These are phyloP conservation scores for Metschnikowia continentalis DNA, from an alignment of 805 yeast species.

Conservation along the genomic window DNA sequence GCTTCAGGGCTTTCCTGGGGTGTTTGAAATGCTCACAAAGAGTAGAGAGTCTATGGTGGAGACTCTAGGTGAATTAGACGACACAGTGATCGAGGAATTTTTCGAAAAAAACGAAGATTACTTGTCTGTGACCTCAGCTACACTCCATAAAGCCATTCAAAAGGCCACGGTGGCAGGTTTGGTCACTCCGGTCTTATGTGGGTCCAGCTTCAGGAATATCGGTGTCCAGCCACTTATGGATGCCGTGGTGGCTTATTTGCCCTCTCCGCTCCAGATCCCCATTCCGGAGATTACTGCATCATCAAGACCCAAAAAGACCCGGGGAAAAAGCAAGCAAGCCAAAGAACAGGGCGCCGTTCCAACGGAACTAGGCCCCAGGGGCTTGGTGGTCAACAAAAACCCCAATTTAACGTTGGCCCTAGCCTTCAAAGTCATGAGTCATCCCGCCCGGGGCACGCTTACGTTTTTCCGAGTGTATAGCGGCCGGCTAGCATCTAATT, in stretches of 20 bases:
- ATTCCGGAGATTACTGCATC: conserved; percentile 48
- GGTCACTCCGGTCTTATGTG: conserved; percentile 82
- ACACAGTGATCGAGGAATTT: conserved; percentile 68
- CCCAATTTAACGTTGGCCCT: conserved; percentile 68
- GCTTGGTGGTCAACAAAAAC: conserved; percentile 52
- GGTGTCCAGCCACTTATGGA: conserved; percentile 88
- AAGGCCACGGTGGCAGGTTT: conserved; percentile 53
- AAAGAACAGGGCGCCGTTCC: conserved; percentile 22
- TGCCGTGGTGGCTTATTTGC: conserved; percentile 71
- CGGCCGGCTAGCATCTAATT: conserved; percentile 64
- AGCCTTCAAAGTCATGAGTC: conserved; percentile 89
- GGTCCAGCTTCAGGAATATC: conserved; percentile 85
- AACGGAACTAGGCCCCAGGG: conserved; percentile 39
- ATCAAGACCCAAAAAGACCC: conserved; percentile 16
- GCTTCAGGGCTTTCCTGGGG: conserved; percentile 10
- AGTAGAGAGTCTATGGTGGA: conserved; percentile 79
- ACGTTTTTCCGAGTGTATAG: conserved; percentile 85
- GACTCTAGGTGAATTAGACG: conserved; percentile 79
- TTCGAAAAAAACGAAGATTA: conserved; percentile 69
- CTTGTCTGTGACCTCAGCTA: conserved; percentile 52
- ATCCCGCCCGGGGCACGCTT: conserved; percentile 77
- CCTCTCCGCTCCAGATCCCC: conserved; percentile 68
- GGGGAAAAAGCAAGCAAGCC: conserved; percentile 16
- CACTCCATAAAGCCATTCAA: conserved; percentile 59
- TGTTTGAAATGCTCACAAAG: conserved; percentile 46